Percentiles rank a stretch among this genome's conserved stretches.
These are phyloP conservation scores for Pisolithus marmoratus DNA, from an alignment of 768 basidiomycete species.

Conservation along the genomic window DNA sequence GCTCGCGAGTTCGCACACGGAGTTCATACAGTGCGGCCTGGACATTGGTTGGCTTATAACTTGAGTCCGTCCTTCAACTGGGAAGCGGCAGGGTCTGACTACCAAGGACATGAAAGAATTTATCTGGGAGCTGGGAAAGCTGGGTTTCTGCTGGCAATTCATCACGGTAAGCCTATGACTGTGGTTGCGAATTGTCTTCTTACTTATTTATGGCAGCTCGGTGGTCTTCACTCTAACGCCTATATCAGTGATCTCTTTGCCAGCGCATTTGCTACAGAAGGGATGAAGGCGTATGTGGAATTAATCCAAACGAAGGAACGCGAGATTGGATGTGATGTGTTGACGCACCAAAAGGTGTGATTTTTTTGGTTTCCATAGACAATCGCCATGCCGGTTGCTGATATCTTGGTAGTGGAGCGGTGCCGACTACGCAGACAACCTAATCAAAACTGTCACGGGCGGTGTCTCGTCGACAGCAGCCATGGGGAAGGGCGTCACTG, in stretches of 20 bases:
- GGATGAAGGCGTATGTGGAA: constrained; percentile 99
- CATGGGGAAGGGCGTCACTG: constrained; percentile 97
- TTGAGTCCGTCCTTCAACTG: constrained; percentile 91
- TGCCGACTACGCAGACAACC: constrained; percentile 84
- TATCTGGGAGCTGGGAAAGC: constrained; percentile 90
- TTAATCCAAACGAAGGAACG: constrained; percentile 88
- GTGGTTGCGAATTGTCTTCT: constrained; percentile 5
- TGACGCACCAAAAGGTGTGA: constrained; percentile 92
- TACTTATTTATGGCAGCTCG: constrained; percentile 53
- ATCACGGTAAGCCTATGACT: constrained; percentile 68
- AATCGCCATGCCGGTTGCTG: constrained; percentile 6
- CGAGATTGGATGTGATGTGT: constrained; percentile 90
- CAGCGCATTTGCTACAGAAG: constrained; percentile 80
- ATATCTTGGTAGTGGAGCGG: constrained; percentile 73
- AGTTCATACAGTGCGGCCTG: constrained; percentile 74
- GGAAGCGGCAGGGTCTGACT: constrained; percentile 88
- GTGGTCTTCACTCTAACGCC: constrained; percentile 93
- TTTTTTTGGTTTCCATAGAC: background rate
- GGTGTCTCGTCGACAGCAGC: constrained; percentile 97
- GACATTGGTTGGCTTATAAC: constrained; percentile 97
- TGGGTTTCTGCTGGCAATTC: constrained; percentile 99
- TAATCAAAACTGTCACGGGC: constrained; percentile 95
- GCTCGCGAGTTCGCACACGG: constrained; percentile 89
- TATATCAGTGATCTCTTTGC: constrained; percentile 96
- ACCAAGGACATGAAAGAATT: constrained; percentile 81